A percentile compares a stretch with the other conserved stretches of the same genome.
Conservation (phyloP, 2,329 filamentous ascomycete genomes). For the Aspergillus quadrilineatus region DNA sequence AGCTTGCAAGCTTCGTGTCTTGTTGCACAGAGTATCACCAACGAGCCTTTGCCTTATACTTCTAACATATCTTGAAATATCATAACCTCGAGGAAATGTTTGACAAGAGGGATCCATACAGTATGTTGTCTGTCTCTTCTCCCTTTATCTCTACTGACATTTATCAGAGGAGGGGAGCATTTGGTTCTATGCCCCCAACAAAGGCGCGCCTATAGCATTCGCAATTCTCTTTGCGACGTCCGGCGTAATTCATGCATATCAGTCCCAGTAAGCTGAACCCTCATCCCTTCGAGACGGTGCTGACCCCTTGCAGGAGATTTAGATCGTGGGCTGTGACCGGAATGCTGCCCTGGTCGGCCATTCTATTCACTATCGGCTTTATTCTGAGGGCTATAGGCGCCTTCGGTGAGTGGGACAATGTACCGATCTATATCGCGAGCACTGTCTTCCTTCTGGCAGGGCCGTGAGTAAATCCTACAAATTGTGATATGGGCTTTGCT, state of each 20-base stretch:
- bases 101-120: conserved; percentile 26
- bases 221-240: conserved; percentile 42
- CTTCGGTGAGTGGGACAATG: conserved; percentile 37
- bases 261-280: conserved; percentile 33
- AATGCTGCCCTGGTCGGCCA: conserved; percentile 42
- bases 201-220: conserved; percentile 43
- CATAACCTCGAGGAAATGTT: conserved; percentile 9
- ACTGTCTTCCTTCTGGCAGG: conserved; percentile 41
- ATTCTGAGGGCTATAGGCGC: conserved; percentile 37
- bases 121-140: conserved; percentile 19
- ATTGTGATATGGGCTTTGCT: not conserved
- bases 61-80: not conserved
- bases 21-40: not conserved
- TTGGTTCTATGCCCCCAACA: conserved; percentile 45
- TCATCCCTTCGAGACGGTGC: not conserved
- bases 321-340: conserved; percentile 44
- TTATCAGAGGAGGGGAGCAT: conserved; percentile 33
- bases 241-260: conserved; percentile 38
- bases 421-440: conserved; percentile 40
- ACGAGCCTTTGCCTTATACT: not conserved
- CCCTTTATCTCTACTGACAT: conserved; percentile 17
- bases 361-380: conserved; percentile 43
- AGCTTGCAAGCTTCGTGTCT: not conserved
- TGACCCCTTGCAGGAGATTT: conserved; percentile 32
- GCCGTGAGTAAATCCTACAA: conserved; percentile 30